phyloP scores from a whole-genome alignment of 208 protist genomes.

The Wallacemonas sp. region DNA sequence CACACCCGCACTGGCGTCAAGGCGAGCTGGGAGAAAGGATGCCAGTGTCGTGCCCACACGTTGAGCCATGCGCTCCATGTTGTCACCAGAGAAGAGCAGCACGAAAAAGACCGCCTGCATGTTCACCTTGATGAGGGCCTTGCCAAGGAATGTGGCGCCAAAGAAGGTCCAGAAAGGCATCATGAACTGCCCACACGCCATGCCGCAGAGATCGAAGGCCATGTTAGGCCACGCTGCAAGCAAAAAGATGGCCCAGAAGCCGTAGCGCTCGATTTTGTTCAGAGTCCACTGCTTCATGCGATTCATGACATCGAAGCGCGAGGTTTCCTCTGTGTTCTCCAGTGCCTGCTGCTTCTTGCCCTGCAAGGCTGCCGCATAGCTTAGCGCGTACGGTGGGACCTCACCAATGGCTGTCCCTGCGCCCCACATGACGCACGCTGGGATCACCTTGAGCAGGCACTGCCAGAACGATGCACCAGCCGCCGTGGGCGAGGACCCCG shows the following conservation, averaged over 20 bases:
- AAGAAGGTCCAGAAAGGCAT: conserved; percentile 98
- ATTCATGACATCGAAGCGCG: conserved; percentile 60
- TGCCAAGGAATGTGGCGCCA: conserved; percentile 95
- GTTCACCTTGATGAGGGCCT: conserved; percentile 92
- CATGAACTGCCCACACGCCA: conserved; percentile 95
- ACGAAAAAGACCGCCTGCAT: conserved; percentile 91
- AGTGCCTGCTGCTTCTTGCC: conserved; percentile 34
- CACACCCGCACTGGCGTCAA: conserved; percentile 32
- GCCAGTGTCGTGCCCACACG: conserved; percentile 25
- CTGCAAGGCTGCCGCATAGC: conserved; percentile 83
- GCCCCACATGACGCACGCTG: conserved; percentile 93
- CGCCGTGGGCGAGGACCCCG: background rate
- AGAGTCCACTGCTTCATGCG: conserved; percentile 83
- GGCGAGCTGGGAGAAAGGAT: conserved; percentile 24
- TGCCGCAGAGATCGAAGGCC: conserved; percentile 96
- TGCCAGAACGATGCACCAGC: conserved; percentile 38
- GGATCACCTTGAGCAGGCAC: conserved; percentile 66
- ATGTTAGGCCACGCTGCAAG: conserved; percentile 96
- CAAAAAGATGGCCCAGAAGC: conserved; percentile 94
- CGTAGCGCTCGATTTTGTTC: conserved; percentile 78
- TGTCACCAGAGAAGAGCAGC: conserved; percentile 81
- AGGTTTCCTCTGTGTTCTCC: conserved; percentile 14
- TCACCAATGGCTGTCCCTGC: conserved; percentile 96
- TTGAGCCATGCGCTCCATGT: conserved; percentile 65
- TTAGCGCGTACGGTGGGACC: conserved; percentile 96